A percentile compares a stretch with the other conserved stretches of the same genome.
Evolutionary conservation across 352 stramenopile genomes (phyloP).

Genomic region (Globisporangium yorkense): DNA sequence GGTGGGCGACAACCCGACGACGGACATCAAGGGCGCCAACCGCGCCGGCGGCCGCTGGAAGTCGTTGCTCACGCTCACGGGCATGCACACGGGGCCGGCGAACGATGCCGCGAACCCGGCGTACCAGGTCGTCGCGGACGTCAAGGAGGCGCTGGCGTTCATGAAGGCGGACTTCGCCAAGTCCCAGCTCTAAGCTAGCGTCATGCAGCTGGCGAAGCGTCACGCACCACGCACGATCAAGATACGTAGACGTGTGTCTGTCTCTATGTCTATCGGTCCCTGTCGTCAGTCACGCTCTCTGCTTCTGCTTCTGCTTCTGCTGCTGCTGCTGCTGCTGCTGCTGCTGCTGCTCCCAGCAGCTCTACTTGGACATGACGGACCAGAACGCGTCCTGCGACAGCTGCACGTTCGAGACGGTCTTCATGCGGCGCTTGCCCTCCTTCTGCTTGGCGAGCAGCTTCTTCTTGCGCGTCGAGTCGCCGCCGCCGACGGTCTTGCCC

Average conservation of each 20-base stretch:
- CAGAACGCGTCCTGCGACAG: slow-evolving; percentile 98
- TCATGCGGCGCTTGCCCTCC: slow-evolving; percentile 96
- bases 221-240: background rate
- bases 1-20: slow-evolving; percentile 81
- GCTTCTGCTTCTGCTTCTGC: background rate
- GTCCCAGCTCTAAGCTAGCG: slow-evolving; percentile 2
- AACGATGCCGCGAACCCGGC: slow-evolving; percentile 62
- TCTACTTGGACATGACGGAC: slow-evolving; percentile 91
- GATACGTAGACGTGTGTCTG: background rate
- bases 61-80: slow-evolving; percentile 78
- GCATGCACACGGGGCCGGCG: slow-evolving; percentile 66
- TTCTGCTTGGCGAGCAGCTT: slow-evolving; percentile 99
- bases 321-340: too few relatives aligned
- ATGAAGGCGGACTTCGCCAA: slow-evolving; percentile 67
- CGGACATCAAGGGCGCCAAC: slow-evolving; percentile 80
- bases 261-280: slow-evolving; percentile 1
- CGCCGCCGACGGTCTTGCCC: slow-evolving; percentile 94
- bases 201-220: background rate
- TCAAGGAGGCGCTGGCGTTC: slow-evolving; percentile 60
- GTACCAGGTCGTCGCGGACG: slow-evolving; percentile 71
- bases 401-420: slow-evolving; percentile 94
- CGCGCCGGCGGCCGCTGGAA: slow-evolving; percentile 69
- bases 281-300: background rate
- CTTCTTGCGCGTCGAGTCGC: slow-evolving; percentile 97
- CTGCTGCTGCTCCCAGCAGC: too few relatives aligned